Percentiles rank a stretch among this genome's conserved stretches.
Conservation (phyloP, 495 filamentous ascomycete species). For the Hapsidospora chrysogenum region DNA sequence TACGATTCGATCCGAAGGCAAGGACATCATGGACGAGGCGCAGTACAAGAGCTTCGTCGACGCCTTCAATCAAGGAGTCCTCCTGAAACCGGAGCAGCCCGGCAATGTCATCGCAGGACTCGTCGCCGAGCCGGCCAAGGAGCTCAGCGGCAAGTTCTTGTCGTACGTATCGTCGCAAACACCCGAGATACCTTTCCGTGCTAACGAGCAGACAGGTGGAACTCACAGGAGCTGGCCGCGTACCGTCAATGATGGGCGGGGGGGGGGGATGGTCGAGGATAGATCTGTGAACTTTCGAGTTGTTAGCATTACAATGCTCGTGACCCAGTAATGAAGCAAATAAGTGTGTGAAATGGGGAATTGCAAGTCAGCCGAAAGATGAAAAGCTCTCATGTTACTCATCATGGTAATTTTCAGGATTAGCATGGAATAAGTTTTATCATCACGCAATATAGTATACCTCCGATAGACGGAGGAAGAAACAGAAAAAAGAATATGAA, state of each 20-base stretch:
- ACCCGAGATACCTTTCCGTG: slow-evolving; percentile 1
- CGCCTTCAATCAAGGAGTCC: slow-evolving; percentile 45
- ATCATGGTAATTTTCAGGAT: slow-evolving; percentile 64
- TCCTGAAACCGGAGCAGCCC: slow-evolving; percentile 71
- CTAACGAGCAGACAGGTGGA: slow-evolving; percentile 49
- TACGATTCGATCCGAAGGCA: slow-evolving; percentile 57
- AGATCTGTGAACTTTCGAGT: slow-evolving; percentile 5
- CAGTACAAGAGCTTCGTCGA: slow-evolving; percentile 51
- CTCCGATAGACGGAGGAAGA: slow-evolving; percentile 7
- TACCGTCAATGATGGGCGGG: slow-evolving; percentile 41
- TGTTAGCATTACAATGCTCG: too few species aligned
- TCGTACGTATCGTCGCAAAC: slow-evolving; percentile 27
- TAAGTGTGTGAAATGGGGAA: slow-evolving; percentile 4
- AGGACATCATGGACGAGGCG: slow-evolving; percentile 42
- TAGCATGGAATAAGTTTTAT: slow-evolving; percentile 69
- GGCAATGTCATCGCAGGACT: slow-evolving; percentile 74
- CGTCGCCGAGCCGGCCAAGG: slow-evolving; percentile 34
- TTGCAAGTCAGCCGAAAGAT: slow-evolving; percentile 78
- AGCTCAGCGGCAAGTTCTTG: slow-evolving; percentile 60
- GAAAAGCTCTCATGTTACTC: slow-evolving; percentile 75
- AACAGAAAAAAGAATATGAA: slow-evolving; percentile 5
- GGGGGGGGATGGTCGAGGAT: neutral
- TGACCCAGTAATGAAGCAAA: slow-evolving; percentile 4
- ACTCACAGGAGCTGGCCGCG: slow-evolving; percentile 41
- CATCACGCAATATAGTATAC: slow-evolving; percentile 9